These are phyloP conservation scores for Daldinia loculata DNA, from an alignment of 495 filamentous ascomycete species.

Conservation along the genomic window DNA sequence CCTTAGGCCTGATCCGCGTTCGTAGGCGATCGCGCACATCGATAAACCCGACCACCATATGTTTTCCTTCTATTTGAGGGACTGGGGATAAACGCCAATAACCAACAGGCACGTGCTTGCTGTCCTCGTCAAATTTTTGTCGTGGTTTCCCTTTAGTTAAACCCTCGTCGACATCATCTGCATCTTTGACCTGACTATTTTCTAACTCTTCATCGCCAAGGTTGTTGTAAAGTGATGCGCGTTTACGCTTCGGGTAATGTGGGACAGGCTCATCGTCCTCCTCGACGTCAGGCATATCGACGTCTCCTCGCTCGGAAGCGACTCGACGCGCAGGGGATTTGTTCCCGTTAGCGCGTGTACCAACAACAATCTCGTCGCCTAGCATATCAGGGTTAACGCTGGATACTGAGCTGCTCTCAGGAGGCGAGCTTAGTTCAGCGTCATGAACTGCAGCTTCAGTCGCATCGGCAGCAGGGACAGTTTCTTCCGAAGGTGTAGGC, in stretches of 20 bases:
- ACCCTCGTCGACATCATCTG: slow-evolving; percentile 38
- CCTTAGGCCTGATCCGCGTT: slow-evolving; percentile 56
- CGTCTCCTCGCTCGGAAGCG: slow-evolving; percentile 45
- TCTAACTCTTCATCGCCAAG: slow-evolving; percentile 48
- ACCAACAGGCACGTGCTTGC: slow-evolving; percentile 58
- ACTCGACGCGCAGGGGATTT: slow-evolving; percentile 40
- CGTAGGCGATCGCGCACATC: slow-evolving; percentile 62
- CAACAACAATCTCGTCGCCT: slow-evolving; percentile 59
- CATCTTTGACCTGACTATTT: slow-evolving; percentile 29
- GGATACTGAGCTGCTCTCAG: slow-evolving; percentile 48
- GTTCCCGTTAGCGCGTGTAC: slow-evolving; percentile 49
- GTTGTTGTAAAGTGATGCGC: slow-evolving; percentile 53
- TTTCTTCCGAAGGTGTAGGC: slow-evolving; percentile 22
- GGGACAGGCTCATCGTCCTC: slow-evolving; percentile 42
- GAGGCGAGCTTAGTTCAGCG: slow-evolving; percentile 47
- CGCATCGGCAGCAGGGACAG: not conserved
- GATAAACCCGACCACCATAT: slow-evolving; percentile 63
- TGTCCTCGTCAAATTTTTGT: slow-evolving; percentile 41
- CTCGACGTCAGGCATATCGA: slow-evolving; percentile 51
- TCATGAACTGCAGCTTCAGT: slow-evolving; percentile 42
- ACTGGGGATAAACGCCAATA: slow-evolving; percentile 63
- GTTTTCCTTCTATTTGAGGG: slow-evolving; percentile 53
- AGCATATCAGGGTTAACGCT: slow-evolving; percentile 49
- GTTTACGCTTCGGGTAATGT: slow-evolving; percentile 60
- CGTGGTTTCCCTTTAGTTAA: slow-evolving; percentile 37